These are phyloP conservation scores for Trichoderma breve DNA, from an alignment of 2,329 filamentous ascomycete species.

Conservation along the genomic window DNA sequence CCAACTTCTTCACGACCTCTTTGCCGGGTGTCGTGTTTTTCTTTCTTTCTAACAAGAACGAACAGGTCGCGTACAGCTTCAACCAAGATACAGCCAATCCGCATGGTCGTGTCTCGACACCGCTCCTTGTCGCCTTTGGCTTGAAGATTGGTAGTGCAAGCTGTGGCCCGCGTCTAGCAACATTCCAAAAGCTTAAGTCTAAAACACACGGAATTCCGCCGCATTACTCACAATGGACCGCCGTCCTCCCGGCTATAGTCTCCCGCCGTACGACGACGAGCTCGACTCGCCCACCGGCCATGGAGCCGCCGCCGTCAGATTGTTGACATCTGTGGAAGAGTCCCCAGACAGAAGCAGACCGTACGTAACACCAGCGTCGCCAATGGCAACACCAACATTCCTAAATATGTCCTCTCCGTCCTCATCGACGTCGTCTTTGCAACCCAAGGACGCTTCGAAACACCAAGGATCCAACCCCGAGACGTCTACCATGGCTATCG, in stretches of 20 bases:
- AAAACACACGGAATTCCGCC: slow-evolving; percentile 8
- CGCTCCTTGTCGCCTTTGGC: neutral
- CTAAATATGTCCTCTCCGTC: slow-evolving; percentile 10
- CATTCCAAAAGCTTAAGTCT: slow-evolving; percentile 16
- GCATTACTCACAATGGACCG: slow-evolving; percentile 39
- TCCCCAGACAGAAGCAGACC: slow-evolving; percentile 29
- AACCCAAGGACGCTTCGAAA: slow-evolving; percentile 9
- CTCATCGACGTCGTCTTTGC: slow-evolving; percentile 7
- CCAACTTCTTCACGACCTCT: neutral
- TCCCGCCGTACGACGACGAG: slow-evolving; percentile 54
- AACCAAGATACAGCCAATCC: neutral
- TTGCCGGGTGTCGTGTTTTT: neutral
- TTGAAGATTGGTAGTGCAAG: slow-evolving; percentile 9
- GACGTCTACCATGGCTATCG: slow-evolving; percentile 9
- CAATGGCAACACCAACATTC: slow-evolving; percentile 18
- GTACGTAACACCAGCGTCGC: slow-evolving; percentile 19
- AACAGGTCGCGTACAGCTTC: neutral
- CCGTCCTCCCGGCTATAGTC: slow-evolving; percentile 58
- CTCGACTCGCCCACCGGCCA: slow-evolving; percentile 47
- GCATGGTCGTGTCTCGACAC: slow-evolving; percentile 11
- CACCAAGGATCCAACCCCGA: neutral
- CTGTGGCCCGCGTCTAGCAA: neutral
- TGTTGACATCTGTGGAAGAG: slow-evolving; percentile 63
- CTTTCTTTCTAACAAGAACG: neutral
- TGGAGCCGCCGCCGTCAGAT: slow-evolving; percentile 54